Percentiles rank a stretch among this genome's conserved stretches.
Evolutionary conservation across 257 asterid genomes (phyloP).

Genomic region (Solanum pinnatisectum): DNA sequence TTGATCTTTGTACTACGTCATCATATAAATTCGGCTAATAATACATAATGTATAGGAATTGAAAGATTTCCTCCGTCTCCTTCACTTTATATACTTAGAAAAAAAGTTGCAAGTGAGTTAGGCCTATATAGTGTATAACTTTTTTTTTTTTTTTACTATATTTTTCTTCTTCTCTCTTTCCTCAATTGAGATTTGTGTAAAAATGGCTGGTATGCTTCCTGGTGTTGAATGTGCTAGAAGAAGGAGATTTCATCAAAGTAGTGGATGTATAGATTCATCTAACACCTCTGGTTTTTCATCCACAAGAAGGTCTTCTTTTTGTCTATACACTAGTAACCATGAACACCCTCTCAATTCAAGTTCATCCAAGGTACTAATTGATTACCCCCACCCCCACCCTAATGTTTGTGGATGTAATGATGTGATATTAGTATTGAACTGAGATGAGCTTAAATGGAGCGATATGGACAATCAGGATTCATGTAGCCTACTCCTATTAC

Average conservation of each 20-base stretch:
- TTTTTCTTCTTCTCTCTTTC: not conserved
- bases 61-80: not conserved
- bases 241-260: constrained; percentile 43
- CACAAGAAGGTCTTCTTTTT: constrained; percentile 40
- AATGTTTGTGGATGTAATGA: not conserved
- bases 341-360: constrained; percentile 15
- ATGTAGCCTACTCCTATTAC: fast-evolving
- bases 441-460: not conserved
- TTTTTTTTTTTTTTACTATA: not conserved
- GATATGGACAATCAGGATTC: not conserved
- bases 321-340: constrained; percentile 27
- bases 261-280: constrained; percentile 20
- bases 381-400: not conserved
- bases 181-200: not conserved
- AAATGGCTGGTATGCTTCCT: constrained; percentile 62
- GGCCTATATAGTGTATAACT: not conserved
- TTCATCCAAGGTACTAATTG: constrained; percentile 21
- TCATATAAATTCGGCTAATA: not conserved
- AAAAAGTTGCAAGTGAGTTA: not conserved
- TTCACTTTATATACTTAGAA: not conserved
- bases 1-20: not conserved
- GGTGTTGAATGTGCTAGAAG: constrained; percentile 65
- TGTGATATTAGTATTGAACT: not conserved
- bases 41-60: no score
- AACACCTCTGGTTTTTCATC: not conserved